phyloP scores from a whole-genome alignment of 2,329 filamentous ascomycete genomes.

The Stagonosporopsis chrysanthemi region DNA sequence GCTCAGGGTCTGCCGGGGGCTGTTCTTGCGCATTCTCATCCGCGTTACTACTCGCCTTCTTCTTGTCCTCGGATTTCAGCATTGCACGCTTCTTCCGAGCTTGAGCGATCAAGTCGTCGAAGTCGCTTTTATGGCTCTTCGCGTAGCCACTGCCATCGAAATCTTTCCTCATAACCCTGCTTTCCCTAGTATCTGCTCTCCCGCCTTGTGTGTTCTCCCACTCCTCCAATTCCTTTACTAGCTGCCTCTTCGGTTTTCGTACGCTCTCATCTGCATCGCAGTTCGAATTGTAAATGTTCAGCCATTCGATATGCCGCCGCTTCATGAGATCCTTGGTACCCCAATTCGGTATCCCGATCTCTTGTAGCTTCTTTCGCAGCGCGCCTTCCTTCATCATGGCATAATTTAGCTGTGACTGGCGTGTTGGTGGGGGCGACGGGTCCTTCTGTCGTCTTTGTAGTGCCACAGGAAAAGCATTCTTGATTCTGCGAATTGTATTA shows the following conservation, averaged over 20 bases:
- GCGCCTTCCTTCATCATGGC: constrained; percentile 80
- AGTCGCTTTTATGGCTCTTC: constrained; percentile 74
- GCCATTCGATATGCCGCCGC: constrained; percentile 87
- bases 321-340: constrained; percentile 76
- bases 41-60: constrained; percentile 11
- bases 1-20: background rate
- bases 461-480: constrained; percentile 29
- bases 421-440: constrained; percentile 49
- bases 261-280: constrained; percentile 78
- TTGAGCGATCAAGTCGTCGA: constrained; percentile 78
- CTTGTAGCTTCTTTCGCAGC: constrained; percentile 80
- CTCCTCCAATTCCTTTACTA: constrained; percentile 79
- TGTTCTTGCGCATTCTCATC: background rate
- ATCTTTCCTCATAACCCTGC: constrained; percentile 78
- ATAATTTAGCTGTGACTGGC: constrained; percentile 81
- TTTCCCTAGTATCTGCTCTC: constrained; percentile 51
- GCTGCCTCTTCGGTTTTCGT: constrained; percentile 68
- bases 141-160: constrained; percentile 85
- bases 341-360: constrained; percentile 76
- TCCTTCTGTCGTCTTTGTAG: constrained; percentile 43
- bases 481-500: constrained; percentile 29
- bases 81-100: constrained; percentile 66
- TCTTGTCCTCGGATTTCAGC: constrained; percentile 37
- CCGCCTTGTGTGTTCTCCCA: constrained; percentile 88
- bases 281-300: constrained; percentile 96